Base-by-base conservation (phyloP, 352 stramenopile genomes). In the Globisporangium viniferum region DNA sequence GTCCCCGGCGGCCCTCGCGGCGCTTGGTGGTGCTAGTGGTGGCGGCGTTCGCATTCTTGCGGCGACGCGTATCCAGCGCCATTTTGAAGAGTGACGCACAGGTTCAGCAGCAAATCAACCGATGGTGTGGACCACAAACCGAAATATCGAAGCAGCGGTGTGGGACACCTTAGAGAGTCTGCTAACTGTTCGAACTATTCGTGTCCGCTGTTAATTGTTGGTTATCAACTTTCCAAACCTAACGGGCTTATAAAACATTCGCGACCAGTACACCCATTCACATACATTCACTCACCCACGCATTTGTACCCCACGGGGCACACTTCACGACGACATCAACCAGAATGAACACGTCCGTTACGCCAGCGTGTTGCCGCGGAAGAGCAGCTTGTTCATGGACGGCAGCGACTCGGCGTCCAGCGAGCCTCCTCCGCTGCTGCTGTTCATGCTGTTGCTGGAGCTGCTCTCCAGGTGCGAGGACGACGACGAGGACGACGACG, bases 351-450 rank as follows among this genome's bases (percentile, higher is more conserved):
- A 4, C 5, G 9, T 64, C 18, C 14, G 14, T 46, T 18, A 61
- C 59, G 33, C 44, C 46, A 29, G 36, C 41, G 9, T 33, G 63
- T 49, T 49, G 41, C 64, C 69, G 31, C 81, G 79, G 59, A 78
- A 81, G 41, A 92, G 73, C 59, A 90, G 68, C 46, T 86, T 83
- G 58, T 73, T 84, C 67, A 92, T 88, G 56, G 83, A 86, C 24
- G 83, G 81, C 57, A 92, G 77, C 64, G 81, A 88, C 36, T 90
- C 81, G 14, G 58, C 27, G 58, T 73, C 68, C 39, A 67, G 36
- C 31, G 39, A 35, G 8, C 22, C 20, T 18, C 55, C 22, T 24
- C 58, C 31, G 24, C 35, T 54, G 58, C 39, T 63, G n/a, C 14
- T 54, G 12, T 27, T 31, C 12, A 36, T 55, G 5, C 2, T 51